phyloP scores from a whole-genome alignment of 306 rosid genomes.

The Vigna angularis region DNA sequence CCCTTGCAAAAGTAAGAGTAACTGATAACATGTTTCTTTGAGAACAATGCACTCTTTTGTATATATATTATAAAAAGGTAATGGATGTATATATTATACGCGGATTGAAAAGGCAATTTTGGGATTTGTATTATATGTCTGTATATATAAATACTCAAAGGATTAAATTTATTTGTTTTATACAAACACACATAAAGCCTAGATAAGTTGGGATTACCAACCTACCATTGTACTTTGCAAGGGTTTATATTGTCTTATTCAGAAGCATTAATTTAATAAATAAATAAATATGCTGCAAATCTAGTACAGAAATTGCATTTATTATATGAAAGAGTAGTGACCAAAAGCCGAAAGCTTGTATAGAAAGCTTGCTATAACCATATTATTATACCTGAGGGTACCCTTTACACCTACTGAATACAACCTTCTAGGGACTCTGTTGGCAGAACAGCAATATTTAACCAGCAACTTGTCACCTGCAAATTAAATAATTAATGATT shows the following conservation, averaged over 20 bases:
- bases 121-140: slow-evolving; percentile 43
- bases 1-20: slow-evolving; percentile 46
- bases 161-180: slow-evolving; percentile 38
- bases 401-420: slow-evolving; percentile 43
- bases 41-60: slow-evolving; percentile 58
- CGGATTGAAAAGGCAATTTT: slow-evolving; percentile 45
- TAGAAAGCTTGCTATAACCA: slow-evolving; percentile 42
- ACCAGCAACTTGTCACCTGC: slow-evolving; percentile 37
- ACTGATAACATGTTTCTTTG: slow-evolving; percentile 55
- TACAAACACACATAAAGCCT: slow-evolving; percentile 33
- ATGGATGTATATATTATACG: slow-evolving; percentile 21
- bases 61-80: slow-evolving; percentile 7
- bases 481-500: slow-evolving; percentile 23
- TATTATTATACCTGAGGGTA: slow-evolving; percentile 25
- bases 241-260: slow-evolving; percentile 56
- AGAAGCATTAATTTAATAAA: slow-evolving; percentile 39
- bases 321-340: slow-evolving; percentile 26
- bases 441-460: slow-evolving; percentile 41
- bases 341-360: slow-evolving; percentile 54
- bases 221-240: slow-evolving; percentile 37
- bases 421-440: slow-evolving; percentile 46
- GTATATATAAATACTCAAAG: slow-evolving; percentile 10
- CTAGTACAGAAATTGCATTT: slow-evolving; percentile 42
- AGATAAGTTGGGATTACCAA: slow-evolving; percentile 46
- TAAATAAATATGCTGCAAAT: slow-evolving; percentile 42